Evolutionary conservation across 495 filamentous ascomycete genomes (phyloP).

Genomic region (Aspergillus homomorphus): DNA sequence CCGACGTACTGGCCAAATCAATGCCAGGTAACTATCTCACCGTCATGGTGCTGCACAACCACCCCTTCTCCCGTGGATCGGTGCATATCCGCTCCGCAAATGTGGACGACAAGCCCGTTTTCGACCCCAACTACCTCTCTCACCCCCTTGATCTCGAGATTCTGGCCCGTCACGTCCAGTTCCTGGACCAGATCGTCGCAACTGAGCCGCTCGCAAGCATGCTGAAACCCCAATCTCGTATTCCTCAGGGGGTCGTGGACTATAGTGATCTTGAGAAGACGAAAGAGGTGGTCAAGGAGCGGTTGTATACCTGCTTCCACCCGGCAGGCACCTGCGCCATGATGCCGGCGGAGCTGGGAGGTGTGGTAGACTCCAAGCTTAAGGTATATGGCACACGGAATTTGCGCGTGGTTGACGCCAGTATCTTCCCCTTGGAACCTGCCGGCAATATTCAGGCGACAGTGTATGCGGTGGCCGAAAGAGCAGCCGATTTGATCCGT

Average conservation of each 20-base stretch:
- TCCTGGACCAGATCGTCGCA: slow-evolving; percentile 37
- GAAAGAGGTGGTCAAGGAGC: slow-evolving; percentile 21
- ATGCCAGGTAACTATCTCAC: slow-evolving; percentile 18
- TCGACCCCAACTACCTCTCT: slow-evolving; percentile 26
- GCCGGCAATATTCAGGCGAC: slow-evolving; percentile 50
- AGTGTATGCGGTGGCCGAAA: slow-evolving; percentile 60
- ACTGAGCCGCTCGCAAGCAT: slow-evolving; percentile 33
- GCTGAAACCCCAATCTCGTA: slow-evolving; percentile 20
- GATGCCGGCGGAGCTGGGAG: slow-evolving; percentile 52
- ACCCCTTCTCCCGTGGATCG: slow-evolving; percentile 24
- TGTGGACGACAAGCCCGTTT: slow-evolving; percentile 13
- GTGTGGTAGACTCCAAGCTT: slow-evolving; percentile 42
- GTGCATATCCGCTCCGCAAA: slow-evolving; percentile 22
- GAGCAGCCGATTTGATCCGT: slow-evolving; percentile 42
- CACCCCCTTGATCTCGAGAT: slow-evolving; percentile 38
- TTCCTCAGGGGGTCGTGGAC: slow-evolving; percentile 11
- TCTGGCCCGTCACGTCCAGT: slow-evolving; percentile 43
- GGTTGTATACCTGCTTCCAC: slow-evolving; percentile 22
- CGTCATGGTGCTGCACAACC: slow-evolving; percentile 16
- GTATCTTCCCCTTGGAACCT: slow-evolving; percentile 54
- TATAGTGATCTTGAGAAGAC: slow-evolving; percentile 19
- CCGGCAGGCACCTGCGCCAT: slow-evolving; percentile 51
- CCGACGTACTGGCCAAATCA: slow-evolving; percentile 27
- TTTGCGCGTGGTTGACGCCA: slow-evolving; percentile 53
- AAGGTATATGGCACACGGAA: slow-evolving; percentile 47